phyloP scores from a whole-genome alignment of 352 stramenopile species.

The Phytopythium ostracodes region DNA sequence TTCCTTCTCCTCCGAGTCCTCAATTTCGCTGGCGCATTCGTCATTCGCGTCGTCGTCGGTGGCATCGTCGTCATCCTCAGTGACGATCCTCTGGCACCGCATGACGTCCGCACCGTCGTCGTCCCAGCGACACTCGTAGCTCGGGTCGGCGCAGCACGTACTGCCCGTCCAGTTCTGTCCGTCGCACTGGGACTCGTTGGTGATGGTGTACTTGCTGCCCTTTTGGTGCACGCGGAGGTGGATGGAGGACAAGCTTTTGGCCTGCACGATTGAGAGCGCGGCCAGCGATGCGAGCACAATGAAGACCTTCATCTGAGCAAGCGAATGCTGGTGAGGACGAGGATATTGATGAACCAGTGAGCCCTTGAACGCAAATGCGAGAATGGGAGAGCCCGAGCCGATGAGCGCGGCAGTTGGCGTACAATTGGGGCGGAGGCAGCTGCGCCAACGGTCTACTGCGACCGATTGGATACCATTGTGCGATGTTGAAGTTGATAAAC shows the following conservation, averaged over 20 bases:
- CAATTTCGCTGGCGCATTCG: too few species aligned
- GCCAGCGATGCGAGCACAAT: slow-evolving; percentile 2
- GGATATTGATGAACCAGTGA: too few species aligned
- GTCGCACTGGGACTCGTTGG: slow-evolving; percentile 28
- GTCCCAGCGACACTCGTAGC: slow-evolving; percentile 29
- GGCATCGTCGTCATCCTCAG: too few species aligned
- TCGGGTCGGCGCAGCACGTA: slow-evolving; percentile 27
- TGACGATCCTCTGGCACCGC: slow-evolving; percentile 15
- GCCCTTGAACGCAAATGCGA: too few species aligned
- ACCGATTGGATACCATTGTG: too few species aligned
- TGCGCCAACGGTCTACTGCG: too few species aligned
- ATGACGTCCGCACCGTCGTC: slow-evolving; percentile 26
- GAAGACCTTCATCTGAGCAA: slow-evolving; percentile 1
- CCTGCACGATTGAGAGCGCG: slow-evolving; percentile 1
- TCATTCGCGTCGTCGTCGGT: not conserved
- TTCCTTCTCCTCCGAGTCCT: too few species aligned
- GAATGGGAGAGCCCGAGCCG: too few species aligned
- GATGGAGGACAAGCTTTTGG: not conserved
- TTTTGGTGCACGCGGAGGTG: not conserved
- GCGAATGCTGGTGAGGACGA: too few species aligned
- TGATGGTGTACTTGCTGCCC: slow-evolving; percentile 19
- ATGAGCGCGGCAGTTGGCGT: too few species aligned
- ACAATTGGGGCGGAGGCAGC: too few species aligned
- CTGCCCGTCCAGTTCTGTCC: slow-evolving; percentile 32
- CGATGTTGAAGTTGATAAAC: too few species aligned